A percentile compares a stretch with the other conserved stretches of the same genome.
phyloP scores from a whole-genome alignment of 495 filamentous ascomycete species.

The Aspergillus funiculosus region DNA sequence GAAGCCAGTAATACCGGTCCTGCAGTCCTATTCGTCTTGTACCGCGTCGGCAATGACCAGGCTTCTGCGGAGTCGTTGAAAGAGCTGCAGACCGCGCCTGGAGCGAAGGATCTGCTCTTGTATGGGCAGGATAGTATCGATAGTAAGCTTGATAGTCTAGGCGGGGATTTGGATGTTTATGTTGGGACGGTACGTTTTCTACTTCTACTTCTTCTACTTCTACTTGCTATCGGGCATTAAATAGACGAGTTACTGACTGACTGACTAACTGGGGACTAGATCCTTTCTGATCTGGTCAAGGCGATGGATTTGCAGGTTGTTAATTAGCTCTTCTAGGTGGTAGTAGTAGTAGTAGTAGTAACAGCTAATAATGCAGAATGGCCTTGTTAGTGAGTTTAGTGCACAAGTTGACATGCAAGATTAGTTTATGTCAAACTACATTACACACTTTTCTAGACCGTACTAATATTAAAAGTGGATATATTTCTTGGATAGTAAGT shows the following conservation, averaged over 20 bases:
- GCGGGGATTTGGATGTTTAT: not conserved
- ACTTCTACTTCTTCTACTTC: not conserved
- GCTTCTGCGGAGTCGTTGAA: not conserved
- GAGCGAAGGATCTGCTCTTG: not conserved
- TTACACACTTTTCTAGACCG: no score
- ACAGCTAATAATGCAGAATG: no score
- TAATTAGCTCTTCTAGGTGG: no score
- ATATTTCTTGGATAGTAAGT: no score
- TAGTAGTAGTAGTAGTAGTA: no score
- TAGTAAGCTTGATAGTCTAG: not conserved
- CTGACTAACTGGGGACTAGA: no score
- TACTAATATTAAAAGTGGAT: no score
- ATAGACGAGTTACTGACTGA: no score
- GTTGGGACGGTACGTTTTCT: not conserved
- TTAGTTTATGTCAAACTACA: no score
- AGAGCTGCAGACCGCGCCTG: not conserved
- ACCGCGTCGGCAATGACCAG: constrained; percentile 1
- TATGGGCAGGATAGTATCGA: not conserved
- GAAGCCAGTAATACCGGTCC: not conserved
- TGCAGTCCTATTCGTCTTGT: not conserved
- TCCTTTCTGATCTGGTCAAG: not conserved
- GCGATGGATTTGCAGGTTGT: constrained; percentile 1
- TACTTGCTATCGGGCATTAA: not conserved
- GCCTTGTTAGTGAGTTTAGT: no score
- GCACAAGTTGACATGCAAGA: no score